phyloP scores from a whole-genome alignment of 2,329 filamentous ascomycete species.

The Phyllosticta capitalensis region DNA sequence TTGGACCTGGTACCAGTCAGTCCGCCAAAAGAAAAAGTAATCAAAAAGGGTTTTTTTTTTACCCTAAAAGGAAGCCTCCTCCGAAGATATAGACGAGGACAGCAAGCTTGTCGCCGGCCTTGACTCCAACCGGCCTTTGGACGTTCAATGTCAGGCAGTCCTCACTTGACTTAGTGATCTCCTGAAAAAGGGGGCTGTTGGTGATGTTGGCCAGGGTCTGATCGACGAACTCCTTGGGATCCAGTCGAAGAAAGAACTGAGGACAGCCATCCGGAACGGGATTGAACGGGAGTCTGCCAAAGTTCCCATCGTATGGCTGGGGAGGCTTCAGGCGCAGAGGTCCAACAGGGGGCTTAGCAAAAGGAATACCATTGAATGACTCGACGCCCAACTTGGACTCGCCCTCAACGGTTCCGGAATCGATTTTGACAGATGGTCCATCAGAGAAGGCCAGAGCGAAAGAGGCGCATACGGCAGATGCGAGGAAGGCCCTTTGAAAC shows the following conservation, averaged over 20 bases:
- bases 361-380: constrained; percentile 21
- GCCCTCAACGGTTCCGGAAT: constrained; percentile 49
- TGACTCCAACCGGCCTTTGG: constrained; percentile 30
- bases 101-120: constrained; percentile 31
- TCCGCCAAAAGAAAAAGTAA: too few relatives aligned
- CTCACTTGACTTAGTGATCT: constrained; percentile 22
- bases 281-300: constrained; percentile 55
- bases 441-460: constrained; percentile 10
- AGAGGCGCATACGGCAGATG: not conserved
- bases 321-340: constrained; percentile 6
- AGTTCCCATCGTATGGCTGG: constrained; percentile 22
- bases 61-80: constrained; percentile 5
- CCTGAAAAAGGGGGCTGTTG: constrained; percentile 32
- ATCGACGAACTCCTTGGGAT: constrained; percentile 12
- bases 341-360: constrained; percentile 7
- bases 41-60: too few relatives aligned
- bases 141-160: constrained; percentile 34
- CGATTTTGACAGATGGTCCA: constrained; percentile 45
- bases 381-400: constrained; percentile 44
- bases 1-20: constrained; percentile 23
- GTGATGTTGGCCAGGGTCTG: constrained; percentile 16
- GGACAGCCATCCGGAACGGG: constrained; percentile 53
- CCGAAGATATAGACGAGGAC: constrained; percentile 25
- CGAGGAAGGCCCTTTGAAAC: not conserved
- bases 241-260: constrained; percentile 28